phyloP scores from a whole-genome alignment of 768 basidiomycete species.

The Infundibulicybe gibba region DNA sequence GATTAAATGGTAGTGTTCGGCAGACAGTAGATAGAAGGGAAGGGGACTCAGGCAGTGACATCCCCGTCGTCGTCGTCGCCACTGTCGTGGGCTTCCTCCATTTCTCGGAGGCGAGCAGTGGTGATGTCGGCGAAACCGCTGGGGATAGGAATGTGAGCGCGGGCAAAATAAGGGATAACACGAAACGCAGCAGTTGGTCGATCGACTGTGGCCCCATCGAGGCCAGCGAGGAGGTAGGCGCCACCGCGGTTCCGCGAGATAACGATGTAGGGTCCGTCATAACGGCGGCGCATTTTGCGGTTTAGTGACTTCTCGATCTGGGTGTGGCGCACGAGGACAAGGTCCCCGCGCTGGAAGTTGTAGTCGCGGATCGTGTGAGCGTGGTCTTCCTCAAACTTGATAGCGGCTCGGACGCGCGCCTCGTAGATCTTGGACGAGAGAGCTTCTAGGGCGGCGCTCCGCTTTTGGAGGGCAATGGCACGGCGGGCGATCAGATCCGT shows the following conservation, averaged over 20 bases:
- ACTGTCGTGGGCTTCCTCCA: too few species aligned
- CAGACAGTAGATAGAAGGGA: too few species aligned
- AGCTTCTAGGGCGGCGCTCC: conserved; percentile 4
- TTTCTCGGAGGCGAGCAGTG: too few species aligned
- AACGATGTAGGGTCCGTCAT: conserved; percentile 30
- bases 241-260: conserved; percentile 18
- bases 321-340: conserved; percentile 23
- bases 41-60: too few species aligned
- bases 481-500: conserved; percentile 16
- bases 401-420: conserved; percentile 9
- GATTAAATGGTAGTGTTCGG: too few species aligned
- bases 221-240: conserved; percentile 19
- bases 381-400: conserved; percentile 13
- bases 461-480: conserved; percentile 20
- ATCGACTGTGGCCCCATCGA: conserved; percentile 8
- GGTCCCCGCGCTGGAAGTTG: conserved; percentile 23
- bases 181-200: too few species aligned
- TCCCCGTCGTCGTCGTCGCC: too few species aligned
- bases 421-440: conserved; percentile 11
- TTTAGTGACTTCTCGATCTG: too few species aligned
- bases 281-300: conserved; percentile 4
- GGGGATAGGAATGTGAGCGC: too few species aligned
- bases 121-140: too few species aligned
- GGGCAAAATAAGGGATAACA: too few species aligned
- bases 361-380: conserved; percentile 15